These are phyloP conservation scores for Penicillium arizonense DNA, from an alignment of 495 filamentous ascomycete genomes.

Conservation along the genomic window DNA sequence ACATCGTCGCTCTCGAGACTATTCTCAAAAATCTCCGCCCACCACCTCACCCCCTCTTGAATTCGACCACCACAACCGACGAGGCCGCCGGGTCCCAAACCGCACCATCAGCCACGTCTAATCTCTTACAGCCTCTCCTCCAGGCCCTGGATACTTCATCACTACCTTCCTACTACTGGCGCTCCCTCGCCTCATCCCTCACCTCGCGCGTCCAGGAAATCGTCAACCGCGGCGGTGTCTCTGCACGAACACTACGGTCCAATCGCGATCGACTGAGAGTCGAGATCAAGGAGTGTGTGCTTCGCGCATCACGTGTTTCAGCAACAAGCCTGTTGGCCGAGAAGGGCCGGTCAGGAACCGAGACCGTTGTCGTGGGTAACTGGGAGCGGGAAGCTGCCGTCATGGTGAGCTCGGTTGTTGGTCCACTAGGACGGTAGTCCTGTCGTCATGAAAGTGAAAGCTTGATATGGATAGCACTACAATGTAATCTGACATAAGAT, in stretches of 20 bases:
- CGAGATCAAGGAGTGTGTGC: slow-evolving; percentile 79
- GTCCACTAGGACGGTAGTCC: slow-evolving; percentile 43
- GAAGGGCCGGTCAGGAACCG: slow-evolving; percentile 37
- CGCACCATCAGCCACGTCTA: slow-evolving; percentile 26
- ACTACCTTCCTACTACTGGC: slow-evolving; percentile 88
- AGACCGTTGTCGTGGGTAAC: slow-evolving; percentile 43
- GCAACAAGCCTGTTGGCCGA: slow-evolving; percentile 40
- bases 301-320: slow-evolving; percentile 68
- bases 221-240: slow-evolving; percentile 73
- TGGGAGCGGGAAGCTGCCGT: slow-evolving; percentile 96
- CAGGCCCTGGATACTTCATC: slow-evolving; percentile 81
- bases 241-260: slow-evolving; percentile 73
- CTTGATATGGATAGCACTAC: background rate
- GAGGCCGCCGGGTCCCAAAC: slow-evolving; percentile 8
- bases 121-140: slow-evolving; percentile 72
- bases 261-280: slow-evolving; percentile 74
- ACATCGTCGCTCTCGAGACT: slow-evolving; percentile 80
- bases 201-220: slow-evolving; percentile 80
- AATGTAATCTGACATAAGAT: no score
- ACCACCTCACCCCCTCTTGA: slow-evolving; percentile 62
- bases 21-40: slow-evolving; percentile 67
- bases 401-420: slow-evolving; percentile 78
- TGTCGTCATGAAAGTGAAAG: background rate
- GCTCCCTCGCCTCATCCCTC: slow-evolving; percentile 76
- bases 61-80: slow-evolving; percentile 13